Conservation (phyloP, 179 eudicot species). For the Silene coronaria region DNA sequence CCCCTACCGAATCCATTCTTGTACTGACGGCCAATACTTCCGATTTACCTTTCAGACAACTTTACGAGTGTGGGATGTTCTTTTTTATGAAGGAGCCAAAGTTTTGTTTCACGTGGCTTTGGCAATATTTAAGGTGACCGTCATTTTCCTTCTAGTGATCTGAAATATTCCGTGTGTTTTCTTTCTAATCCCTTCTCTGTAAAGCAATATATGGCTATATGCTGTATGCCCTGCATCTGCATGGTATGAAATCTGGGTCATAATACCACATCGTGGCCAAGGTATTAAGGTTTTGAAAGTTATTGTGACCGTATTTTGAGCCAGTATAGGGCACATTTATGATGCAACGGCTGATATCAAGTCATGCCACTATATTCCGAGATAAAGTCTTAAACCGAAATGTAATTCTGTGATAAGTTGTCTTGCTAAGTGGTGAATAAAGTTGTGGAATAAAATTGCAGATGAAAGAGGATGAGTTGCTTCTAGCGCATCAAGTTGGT, state of each 20-base stretch:
- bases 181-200: slow-evolving; percentile 9
- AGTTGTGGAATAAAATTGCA: slow-evolving; percentile 30
- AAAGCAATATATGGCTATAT: slow-evolving; percentile 26
- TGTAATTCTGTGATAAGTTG: neutral
- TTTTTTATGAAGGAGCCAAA: slow-evolving; percentile 89
- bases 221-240: too few species aligned
- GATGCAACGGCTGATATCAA: neutral
- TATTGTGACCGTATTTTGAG: neutral
- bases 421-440: neutral
- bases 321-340: neutral
- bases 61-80: slow-evolving; percentile 93
- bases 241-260: too few species aligned
- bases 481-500: slow-evolving; percentile 60
- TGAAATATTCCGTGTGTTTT: too few species aligned
- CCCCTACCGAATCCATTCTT: neutral
- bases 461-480: slow-evolving; percentile 94
- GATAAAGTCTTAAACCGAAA: neutral
- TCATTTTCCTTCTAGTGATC: neutral
- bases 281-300: too few species aligned
- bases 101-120: slow-evolving; percentile 84
- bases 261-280: too few species aligned
- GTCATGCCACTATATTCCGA: neutral
- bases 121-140: slow-evolving; percentile 77
- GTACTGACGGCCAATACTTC: slow-evolving; percentile 5
- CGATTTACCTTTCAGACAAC: slow-evolving; percentile 58